Percentiles rank a stretch among this genome's conserved stretches.
Evolutionary conservation across 306 rosid genomes (phyloP).

Genomic region (Cucumis melo): DNA sequence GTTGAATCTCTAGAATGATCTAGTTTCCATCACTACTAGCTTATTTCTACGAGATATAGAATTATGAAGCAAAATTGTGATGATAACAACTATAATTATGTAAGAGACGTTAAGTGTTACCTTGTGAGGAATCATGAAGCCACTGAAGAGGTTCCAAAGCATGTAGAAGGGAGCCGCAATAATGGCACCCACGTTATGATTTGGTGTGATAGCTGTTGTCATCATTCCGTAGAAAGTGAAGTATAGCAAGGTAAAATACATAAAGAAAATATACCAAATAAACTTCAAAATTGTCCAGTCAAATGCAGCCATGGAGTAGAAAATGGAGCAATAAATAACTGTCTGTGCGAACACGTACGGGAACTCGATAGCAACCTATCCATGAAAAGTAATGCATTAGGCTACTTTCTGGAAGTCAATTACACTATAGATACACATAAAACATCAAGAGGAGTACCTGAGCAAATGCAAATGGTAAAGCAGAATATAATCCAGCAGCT

Average conservation of each 20-base stretch:
- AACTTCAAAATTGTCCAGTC: slow-evolving; percentile 67
- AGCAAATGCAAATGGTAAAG: slow-evolving; percentile 89
- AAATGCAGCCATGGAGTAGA: slow-evolving; percentile 79
- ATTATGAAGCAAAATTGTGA: not conserved
- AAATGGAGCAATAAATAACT: slow-evolving; percentile 63
- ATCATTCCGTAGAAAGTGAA: slow-evolving; percentile 99
- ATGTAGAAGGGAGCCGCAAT: slow-evolving; percentile 94
- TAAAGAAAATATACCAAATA: slow-evolving; percentile 83
- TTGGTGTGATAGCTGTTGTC: slow-evolving; percentile 97
- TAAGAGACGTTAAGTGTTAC: slow-evolving; percentile 24
- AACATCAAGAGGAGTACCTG: slow-evolving; percentile 41
- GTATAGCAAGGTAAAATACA: slow-evolving; percentile 90
- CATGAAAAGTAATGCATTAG: slow-evolving; percentile 8
- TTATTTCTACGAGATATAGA: not conserved
- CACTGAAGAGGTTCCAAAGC: slow-evolving; percentile 99
- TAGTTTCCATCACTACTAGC: not conserved
- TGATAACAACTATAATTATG: not conserved
- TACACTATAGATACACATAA: not conserved
- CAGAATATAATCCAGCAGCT: slow-evolving; percentile 93
- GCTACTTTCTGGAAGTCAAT: slow-evolving; percentile 8
- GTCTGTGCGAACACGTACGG: slow-evolving; percentile 88
- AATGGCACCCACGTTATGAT: slow-evolving; percentile 85
- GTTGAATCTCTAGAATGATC: not conserved
- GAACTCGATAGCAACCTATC: slow-evolving; percentile 51
- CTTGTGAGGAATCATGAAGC: slow-evolving; percentile 98